Evolutionary conservation across 495 filamentous ascomycete species (phyloP), one percentile per base, ranked within the genome.

Genomic region (Penicillium longicatenatum): DNA sequence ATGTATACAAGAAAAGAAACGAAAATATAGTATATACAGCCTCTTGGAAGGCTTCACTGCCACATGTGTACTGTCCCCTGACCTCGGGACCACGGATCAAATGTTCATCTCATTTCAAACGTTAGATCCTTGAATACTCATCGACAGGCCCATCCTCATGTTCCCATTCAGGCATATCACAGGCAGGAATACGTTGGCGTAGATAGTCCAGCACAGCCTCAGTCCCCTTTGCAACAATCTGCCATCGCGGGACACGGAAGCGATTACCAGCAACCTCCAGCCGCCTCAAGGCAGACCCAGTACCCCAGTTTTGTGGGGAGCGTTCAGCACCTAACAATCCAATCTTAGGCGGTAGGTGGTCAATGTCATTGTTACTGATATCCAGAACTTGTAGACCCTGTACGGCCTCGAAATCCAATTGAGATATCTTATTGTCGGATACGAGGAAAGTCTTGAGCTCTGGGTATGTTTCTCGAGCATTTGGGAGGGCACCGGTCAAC

Each of bases 241-340:
- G 90, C 81, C 87, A 92, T 41, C 89, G 80, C n/a, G 93, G 93
- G 43, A 97, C 93, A 19, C 89, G 75, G 70, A 97, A 96, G 26
- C 79, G 79, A 69, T 96, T 97, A 9, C 90, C 90, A 20, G 82
- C 85, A 17, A 96, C 86, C 45, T 91, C 84, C 16, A 87, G 72
- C 21, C 75, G 74, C 57, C 74, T 76, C 60, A 87, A 54, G 11
- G 71, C 63, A 3, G 70, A 71, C 19, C 72, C 71, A 42, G 52
- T 66, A 19, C 69, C 73, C 70, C 73, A 75, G 42, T 73, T 75
- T 8, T 62, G 59, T 24, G 65, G 70, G 14, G 67, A 70, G 8
- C 82, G 80, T 50, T 82, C 78, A 50, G 71, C 74, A 41, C 85
- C 78, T 17, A 93, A 69, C 33, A 96, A 70, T 2, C 93, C 93